These are phyloP conservation scores for Pseudocercospora eumusae DNA, from an alignment of 2,329 filamentous ascomycete species.

Conservation along the genomic window DNA sequence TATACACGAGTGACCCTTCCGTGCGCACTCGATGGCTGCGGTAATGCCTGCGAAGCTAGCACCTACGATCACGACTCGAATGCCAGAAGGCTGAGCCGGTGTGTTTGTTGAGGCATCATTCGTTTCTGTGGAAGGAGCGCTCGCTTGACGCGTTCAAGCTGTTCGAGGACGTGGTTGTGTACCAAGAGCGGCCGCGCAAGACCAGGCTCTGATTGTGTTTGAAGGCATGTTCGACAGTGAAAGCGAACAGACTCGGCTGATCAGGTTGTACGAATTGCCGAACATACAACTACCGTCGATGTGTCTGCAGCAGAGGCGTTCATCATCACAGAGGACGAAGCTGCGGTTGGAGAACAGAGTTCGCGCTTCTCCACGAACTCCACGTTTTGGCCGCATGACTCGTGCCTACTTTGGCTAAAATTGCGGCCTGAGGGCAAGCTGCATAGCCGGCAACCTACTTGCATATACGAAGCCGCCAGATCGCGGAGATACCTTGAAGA, in stretches of 20 bases:
- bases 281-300: background rate
- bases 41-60: slow-evolving; percentile 64
- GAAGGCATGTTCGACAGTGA: background rate
- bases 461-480: background rate
- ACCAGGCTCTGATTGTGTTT: background rate
- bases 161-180: background rate
- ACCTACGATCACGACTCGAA: slow-evolving; percentile 56
- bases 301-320: background rate
- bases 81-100: slow-evolving; percentile 43
- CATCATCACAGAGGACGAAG: background rate
- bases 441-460: slow-evolving; percentile 2
- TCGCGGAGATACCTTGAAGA: background rate
- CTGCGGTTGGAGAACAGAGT: background rate
- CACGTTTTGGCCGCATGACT: background rate
- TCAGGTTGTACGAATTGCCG: background rate
- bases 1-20: slow-evolving; percentile 60
- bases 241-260: background rate
- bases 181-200: background rate
- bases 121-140: background rate
- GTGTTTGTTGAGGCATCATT: background rate
- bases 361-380: slow-evolving; percentile 1
- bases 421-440: background rate
- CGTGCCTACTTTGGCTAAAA: background rate
- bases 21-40: slow-evolving; percentile 63
- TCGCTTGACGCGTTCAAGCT: slow-evolving; percentile 5